phyloP scores from a whole-genome alignment of 495 filamentous ascomycete genomes.

The Hypoxylon lienhwacheense region DNA sequence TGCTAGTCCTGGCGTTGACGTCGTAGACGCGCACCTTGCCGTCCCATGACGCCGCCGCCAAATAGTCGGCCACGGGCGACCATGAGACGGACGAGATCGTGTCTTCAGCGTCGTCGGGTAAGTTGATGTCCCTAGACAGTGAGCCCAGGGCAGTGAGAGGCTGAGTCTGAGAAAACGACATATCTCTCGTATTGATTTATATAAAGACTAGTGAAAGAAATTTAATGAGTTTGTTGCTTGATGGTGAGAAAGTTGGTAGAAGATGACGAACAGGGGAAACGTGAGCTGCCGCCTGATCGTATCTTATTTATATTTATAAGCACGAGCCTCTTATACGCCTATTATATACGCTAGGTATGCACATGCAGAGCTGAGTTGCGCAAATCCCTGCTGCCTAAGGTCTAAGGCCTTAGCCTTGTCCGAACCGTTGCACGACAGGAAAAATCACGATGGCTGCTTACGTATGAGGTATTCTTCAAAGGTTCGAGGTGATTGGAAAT shows the following conservation, averaged over 20 bases:
- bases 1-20: conserved; percentile 64
- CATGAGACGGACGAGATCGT: conserved; percentile 81
- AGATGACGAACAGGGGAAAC: neutral
- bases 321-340: neutral
- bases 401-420: neutral
- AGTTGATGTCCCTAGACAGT: conserved; percentile 65
- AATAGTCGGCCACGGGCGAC: conserved; percentile 56
- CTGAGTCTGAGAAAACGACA: conserved; percentile 22
- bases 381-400: neutral
- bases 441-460: neutral
- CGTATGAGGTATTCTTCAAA: no score
- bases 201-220: neutral
- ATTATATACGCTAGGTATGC: neutral
- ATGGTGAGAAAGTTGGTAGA: neutral
- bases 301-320: conserved; percentile 4
- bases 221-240: neutral
- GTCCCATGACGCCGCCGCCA: conserved; percentile 89
- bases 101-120: conserved; percentile 71
- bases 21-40: conserved; percentile 91
- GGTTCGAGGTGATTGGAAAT: no score
- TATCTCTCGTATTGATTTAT: neutral
- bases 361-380: no score
- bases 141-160: conserved; percentile 65
- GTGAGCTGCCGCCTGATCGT: no score
- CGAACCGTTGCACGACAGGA: neutral